Base-by-base conservation (phyloP, 2,329 filamentous ascomycete genomes). In the Aspergillus pseudonomiae region DNA sequence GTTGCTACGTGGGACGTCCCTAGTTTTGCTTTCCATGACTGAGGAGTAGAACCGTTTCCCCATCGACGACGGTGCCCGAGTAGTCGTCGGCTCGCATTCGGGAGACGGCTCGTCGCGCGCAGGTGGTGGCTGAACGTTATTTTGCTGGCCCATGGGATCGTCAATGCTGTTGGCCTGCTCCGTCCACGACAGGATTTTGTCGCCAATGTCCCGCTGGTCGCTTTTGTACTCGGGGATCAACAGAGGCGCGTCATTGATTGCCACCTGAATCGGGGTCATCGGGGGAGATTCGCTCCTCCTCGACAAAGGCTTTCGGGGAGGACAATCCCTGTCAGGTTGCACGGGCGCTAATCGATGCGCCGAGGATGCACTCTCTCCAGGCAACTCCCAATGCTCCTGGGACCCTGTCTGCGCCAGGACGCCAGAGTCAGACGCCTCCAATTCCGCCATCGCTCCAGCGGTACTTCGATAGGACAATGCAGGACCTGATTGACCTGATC, bases 11-110 rank as follows among this genome's bases (percentile, higher is more conserved):
- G 19, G 46, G 24, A 30, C 3, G 19, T 30, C 14, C 2, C 16
- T 30, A 3, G 14, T 6, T 30, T 50, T 52, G 14, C 28, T 52
- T 32, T 55, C 52, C 52, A 39, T 55, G 30, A 34, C 52, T n/a
- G 52, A 55, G 52, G 52, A 55, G 21, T 55, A 55, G 10, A 24
- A 55, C 60, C 50, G 65, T 60, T 14, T 65, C 59, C 30, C 48
- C 48, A 34, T 26, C 12, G 52, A 21, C 7, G 52, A 6, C 19
- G 50, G 21, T 5, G 50, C 19, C 3, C 6, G 52, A 46, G 45
- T 26, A 14, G 52, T 55, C n/a, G 48, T 52, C 11, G n/a, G n/a
- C n/a, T 32, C 30, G 48, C 28, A 21, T 52, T 52, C 48, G 48
- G 48, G 16, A 52, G 48, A n/a, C 19, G 48, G 48, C 19, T 30